Evolutionary conservation across 345 rosid genomes (phyloP).

Genomic region (Turritis glabra): DNA sequence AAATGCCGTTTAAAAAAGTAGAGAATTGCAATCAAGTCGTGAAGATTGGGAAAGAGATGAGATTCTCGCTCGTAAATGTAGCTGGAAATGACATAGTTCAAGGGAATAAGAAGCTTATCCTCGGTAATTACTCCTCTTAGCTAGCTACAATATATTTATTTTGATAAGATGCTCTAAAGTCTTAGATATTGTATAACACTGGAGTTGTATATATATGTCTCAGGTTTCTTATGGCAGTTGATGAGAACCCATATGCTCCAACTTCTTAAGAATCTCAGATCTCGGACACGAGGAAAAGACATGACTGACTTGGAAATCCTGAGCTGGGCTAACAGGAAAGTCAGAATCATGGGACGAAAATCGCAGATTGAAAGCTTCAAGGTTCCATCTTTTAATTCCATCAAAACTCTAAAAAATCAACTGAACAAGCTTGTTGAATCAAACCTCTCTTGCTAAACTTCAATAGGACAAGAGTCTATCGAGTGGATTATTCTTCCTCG

Average conservation of each 20-base stretch:
- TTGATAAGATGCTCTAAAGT: constrained; percentile 4
- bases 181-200: not conserved
- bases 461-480: constrained; percentile 80
- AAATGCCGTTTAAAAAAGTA: constrained; percentile 94
- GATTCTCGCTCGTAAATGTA: constrained; percentile 84
- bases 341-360: constrained; percentile 62
- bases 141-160: not conserved
- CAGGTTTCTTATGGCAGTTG: constrained; percentile 97
- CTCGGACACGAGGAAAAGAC: constrained; percentile 79
- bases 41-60: constrained; percentile 77
- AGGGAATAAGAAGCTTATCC: constrained; percentile 97
- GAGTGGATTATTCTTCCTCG: constrained; percentile 84
- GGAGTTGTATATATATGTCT: constrained; percentile 24
- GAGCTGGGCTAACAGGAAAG: constrained; percentile 80
- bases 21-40: constrained; percentile 97
- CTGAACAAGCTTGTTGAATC: not conserved
- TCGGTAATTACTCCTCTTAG: constrained; percentile 50
- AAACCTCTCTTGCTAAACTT: constrained; percentile 16
- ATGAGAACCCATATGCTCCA: constrained; percentile 95
- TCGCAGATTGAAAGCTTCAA: constrained; percentile 77
- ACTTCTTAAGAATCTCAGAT: constrained; percentile 77
- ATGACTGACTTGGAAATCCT: constrained; percentile 75
- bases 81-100: constrained; percentile 92
- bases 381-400: constrained; percentile 45
- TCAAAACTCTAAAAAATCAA: not conserved